A percentile compares a stretch with the other conserved stretches of the same genome.
Conservation (phyloP, 2,329 filamentous ascomycete genomes). For the Penicillium griseofulvum region DNA sequence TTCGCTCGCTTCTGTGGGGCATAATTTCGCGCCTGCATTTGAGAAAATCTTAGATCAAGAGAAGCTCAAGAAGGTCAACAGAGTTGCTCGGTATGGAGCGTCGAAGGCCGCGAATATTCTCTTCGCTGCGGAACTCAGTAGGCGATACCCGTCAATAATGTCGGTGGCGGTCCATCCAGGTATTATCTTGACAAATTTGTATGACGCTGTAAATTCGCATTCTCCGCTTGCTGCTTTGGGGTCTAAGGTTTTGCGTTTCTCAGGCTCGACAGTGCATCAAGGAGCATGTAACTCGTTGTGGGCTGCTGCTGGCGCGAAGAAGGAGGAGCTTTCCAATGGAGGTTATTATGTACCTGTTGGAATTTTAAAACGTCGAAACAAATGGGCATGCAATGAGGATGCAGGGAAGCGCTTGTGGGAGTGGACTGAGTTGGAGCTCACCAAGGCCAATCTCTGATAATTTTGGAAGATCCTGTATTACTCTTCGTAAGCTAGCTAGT, state of each 20-base stretch:
- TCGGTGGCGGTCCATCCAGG: slow-evolving; percentile 50
- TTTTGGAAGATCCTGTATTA: background rate
- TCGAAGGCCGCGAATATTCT: slow-evolving; percentile 51
- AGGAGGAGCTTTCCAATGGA: slow-evolving; percentile 26
- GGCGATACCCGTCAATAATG: slow-evolving; percentile 34
- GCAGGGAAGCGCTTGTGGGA: slow-evolving; percentile 32
- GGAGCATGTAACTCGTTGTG: slow-evolving; percentile 31
- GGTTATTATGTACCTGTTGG: slow-evolving; percentile 34
- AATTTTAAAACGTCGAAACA: slow-evolving; percentile 24
- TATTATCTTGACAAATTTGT: slow-evolving; percentile 36
- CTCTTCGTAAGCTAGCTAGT: background rate
- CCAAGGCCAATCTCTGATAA: slow-evolving; percentile 12
- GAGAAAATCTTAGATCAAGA: slow-evolving; percentile 32
- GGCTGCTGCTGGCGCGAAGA: slow-evolving; percentile 29
- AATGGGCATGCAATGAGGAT: slow-evolving; percentile 24
- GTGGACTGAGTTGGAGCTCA: slow-evolving; percentile 35
- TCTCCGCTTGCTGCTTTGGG: slow-evolving; percentile 8
- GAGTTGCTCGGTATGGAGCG: slow-evolving; percentile 42
- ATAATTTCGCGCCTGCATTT: slow-evolving; percentile 25
- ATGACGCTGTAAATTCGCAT: slow-evolving; percentile 17
- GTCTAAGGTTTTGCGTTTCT: slow-evolving; percentile 12
- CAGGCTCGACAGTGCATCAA: slow-evolving; percentile 20
- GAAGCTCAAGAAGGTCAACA: slow-evolving; percentile 30
- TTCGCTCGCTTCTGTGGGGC: slow-evolving; percentile 32
- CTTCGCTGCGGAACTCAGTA: slow-evolving; percentile 43